phyloP scores from a whole-genome alignment of 768 basidiomycete species.

The Fistulinella prunicolor region DNA sequence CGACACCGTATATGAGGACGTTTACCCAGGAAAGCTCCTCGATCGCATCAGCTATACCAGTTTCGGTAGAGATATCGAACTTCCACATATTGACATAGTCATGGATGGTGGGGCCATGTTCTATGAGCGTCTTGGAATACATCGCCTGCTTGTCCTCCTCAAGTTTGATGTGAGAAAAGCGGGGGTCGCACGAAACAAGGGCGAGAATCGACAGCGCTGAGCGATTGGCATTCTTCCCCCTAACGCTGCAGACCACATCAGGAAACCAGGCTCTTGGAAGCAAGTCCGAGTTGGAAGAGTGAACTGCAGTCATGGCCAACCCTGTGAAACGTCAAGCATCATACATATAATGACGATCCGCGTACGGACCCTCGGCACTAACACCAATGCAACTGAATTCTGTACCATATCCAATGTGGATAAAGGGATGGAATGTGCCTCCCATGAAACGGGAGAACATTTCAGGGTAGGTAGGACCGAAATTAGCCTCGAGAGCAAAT shows the following conservation, averaged over 20 bases:
- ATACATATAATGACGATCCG: slow-evolving; percentile 35
- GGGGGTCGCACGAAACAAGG: slow-evolving; percentile 50
- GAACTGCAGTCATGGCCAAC: slow-evolving; percentile 49
- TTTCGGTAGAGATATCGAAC: slow-evolving; percentile 34
- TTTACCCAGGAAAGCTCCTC: slow-evolving; percentile 62
- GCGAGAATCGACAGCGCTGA: slow-evolving; percentile 49
- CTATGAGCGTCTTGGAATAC: slow-evolving; percentile 28
- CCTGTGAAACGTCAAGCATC: slow-evolving; percentile 39
- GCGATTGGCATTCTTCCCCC: slow-evolving; percentile 13
- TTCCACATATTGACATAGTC: slow-evolving; percentile 48
- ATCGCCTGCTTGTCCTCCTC: slow-evolving; percentile 26
- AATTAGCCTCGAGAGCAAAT: slow-evolving; percentile 50
- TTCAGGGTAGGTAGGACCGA: slow-evolving; percentile 20
- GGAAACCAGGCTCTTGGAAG: slow-evolving; percentile 24
- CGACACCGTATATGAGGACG: slow-evolving; percentile 56
- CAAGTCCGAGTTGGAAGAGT: slow-evolving; percentile 14
- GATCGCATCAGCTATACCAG: slow-evolving; percentile 47
- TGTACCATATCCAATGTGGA: slow-evolving; percentile 59
- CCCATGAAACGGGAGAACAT: slow-evolving; percentile 58
- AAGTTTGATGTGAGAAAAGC: slow-evolving; percentile 26
- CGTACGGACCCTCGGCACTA: slow-evolving; percentile 53
- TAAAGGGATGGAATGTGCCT: slow-evolving; percentile 62
- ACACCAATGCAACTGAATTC: slow-evolving; percentile 62
- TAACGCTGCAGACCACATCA: slow-evolving; percentile 13
- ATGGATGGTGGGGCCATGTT: slow-evolving; percentile 38